Evolutionary conservation across 2,329 filamentous ascomycete species (phyloP).

Genomic region (Madurella fahalii): DNA sequence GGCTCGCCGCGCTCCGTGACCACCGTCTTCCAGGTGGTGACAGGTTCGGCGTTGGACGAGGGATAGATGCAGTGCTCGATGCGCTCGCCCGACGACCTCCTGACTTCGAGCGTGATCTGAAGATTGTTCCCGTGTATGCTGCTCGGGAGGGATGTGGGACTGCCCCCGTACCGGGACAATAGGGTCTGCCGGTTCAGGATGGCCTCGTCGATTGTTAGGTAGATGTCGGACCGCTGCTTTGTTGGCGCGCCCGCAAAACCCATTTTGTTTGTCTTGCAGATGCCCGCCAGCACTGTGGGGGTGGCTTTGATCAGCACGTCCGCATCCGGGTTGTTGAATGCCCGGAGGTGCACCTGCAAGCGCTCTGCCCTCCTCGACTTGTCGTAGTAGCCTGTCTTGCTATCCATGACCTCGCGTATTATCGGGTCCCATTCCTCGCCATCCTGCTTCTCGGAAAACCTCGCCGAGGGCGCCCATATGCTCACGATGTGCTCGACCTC

Average conservation of each 20-base stretch:
- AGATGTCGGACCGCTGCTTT: constrained; percentile 88
- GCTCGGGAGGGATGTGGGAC: constrained; percentile 64
- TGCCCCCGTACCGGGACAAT: constrained; percentile 64
- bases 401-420: constrained; percentile 69
- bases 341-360: constrained; percentile 72
- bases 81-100: constrained; percentile 70
- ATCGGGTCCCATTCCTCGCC: constrained; percentile 69
- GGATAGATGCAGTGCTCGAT: constrained; percentile 86
- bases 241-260: constrained; percentile 91
- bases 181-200: constrained; percentile 72
- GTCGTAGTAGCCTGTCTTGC: constrained; percentile 68
- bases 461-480: constrained; percentile 66
- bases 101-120: constrained; percentile 85
- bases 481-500: constrained; percentile 72
- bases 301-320: constrained; percentile 79
- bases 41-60: constrained; percentile 71
- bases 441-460: constrained; percentile 53
- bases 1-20: constrained; percentile 72
- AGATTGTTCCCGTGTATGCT: constrained; percentile 67
- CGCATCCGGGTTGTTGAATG: constrained; percentile 73
- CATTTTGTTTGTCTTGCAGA: constrained; percentile 80
- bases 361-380: constrained; percentile 69
- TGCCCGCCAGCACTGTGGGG: constrained; percentile 78
- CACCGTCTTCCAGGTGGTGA: constrained; percentile 86
- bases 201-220: constrained; percentile 77